These are phyloP conservation scores for Trichoderma sp. DNA, from an alignment of 2,329 filamentous ascomycete species.

Conservation along the genomic window DNA sequence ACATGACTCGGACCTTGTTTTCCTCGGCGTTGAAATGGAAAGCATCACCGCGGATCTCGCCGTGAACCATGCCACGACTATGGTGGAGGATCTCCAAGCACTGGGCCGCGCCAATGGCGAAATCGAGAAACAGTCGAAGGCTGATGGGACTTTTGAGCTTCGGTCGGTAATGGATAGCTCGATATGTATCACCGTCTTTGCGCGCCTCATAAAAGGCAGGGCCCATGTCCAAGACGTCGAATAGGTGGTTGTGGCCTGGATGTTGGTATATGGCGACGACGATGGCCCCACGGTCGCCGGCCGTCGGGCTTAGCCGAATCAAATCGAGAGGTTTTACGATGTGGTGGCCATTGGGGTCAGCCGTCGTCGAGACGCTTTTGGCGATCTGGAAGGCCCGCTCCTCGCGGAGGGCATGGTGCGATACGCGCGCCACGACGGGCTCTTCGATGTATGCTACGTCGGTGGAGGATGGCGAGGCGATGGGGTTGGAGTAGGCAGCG, in stretches of 20 bases:
- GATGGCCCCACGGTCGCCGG: constrained; percentile 71
- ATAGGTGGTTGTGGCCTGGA: constrained; percentile 73
- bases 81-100: constrained; percentile 92
- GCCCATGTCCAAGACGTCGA: constrained; percentile 74
- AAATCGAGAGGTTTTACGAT: constrained; percentile 83
- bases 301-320: constrained; percentile 68
- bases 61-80: constrained; percentile 81
- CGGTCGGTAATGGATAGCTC: constrained; percentile 50
- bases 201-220: constrained; percentile 69
- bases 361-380: constrained; percentile 70
- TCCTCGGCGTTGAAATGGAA: constrained; percentile 81
- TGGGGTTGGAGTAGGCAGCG: constrained; percentile 40
- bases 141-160: constrained; percentile 64
- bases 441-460: constrained; percentile 63
- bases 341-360: constrained; percentile 73
- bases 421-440: constrained; percentile 79
- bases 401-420: constrained; percentile 78
- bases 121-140: constrained; percentile 80
- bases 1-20: constrained; percentile 75
- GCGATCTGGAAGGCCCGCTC: constrained; percentile 87
- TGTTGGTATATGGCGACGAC: constrained; percentile 81
- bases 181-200: constrained; percentile 57
- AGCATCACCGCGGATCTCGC: constrained; percentile 86
- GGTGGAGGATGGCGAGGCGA: constrained; percentile 42
- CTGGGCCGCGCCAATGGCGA: constrained; percentile 84